A percentile compares a stretch with the other conserved stretches of the same genome.
phyloP scores from a whole-genome alignment of 768 basidiomycete species.

The Kwoniella dejecticola region DNA sequence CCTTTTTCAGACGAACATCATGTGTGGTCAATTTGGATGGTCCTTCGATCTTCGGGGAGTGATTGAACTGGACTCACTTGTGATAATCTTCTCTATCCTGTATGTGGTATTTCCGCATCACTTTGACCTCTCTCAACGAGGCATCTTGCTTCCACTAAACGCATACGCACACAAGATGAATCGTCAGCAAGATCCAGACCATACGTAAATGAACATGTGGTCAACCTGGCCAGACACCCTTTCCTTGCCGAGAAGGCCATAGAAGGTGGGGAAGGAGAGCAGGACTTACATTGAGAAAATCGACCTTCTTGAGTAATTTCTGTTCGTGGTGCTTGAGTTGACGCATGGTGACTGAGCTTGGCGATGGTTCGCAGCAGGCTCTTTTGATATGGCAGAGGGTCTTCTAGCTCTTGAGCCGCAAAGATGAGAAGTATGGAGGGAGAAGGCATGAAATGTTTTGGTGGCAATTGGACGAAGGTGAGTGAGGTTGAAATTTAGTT shows the following conservation, averaged over 20 bases:
- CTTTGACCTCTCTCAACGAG: conserved; percentile 82
- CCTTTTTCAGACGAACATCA: conserved; percentile 55
- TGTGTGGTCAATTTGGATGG: neutral
- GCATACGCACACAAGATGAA: neutral
- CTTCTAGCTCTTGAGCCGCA: too few species aligned
- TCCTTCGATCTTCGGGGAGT: neutral
- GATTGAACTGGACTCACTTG: conserved; percentile 62
- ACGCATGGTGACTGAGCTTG: conserved; percentile 61
- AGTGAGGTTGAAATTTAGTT: neutral
- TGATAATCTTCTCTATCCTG: conserved; percentile 93
- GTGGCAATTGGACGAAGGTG: neutral
- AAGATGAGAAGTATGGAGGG: neutral
- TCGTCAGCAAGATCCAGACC: neutral
- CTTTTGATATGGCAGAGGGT: neutral
- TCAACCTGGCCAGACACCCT: too few species aligned
- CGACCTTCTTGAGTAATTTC: conserved; percentile 91
- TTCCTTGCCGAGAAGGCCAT: too few species aligned
- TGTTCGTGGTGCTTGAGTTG: conserved; percentile 96
- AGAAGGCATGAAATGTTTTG: neutral
- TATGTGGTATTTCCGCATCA: conserved; percentile 93
- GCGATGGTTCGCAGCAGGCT: neutral
- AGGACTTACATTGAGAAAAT: conserved; percentile 82
- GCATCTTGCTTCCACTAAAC: conserved; percentile 96
- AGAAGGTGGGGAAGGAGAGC: conserved; percentile 15
- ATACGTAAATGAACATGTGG: too few species aligned